Evolutionary conservation across 305 asterid genomes (phyloP), one percentile per base, ranked within the genome.

Genomic region (Ajuga reptans): DNA sequence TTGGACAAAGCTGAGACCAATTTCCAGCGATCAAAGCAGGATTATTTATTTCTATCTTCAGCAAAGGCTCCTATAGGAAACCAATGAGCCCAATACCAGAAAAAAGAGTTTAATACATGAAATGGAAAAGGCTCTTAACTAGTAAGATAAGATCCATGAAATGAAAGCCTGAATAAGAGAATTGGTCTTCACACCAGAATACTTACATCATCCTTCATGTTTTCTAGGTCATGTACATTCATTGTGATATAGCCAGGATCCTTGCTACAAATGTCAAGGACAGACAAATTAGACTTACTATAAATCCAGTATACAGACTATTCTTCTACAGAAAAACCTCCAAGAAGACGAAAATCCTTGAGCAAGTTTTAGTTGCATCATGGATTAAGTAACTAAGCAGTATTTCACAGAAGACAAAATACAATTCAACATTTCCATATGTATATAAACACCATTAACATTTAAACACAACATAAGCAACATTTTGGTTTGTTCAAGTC

Each of bases 1-100:
- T 90, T 72, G 97, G 82, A 75, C 98, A 93, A 72, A 93, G 97
- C 81, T 88, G 98, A 76, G 95, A 83, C 98, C 98, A 93, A 72
- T 93, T 90, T 64, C 97, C 98, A 74, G 94, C 87, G 29, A 90
- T 77, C 86, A 93, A 82, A 74, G 95, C 94, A 72, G 98, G 97
- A 78, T 90, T 84, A 75, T 85, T 86, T 39, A 84, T 81, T 75
- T 89, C 96, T 72, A 85, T 58, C 82, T 87, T 93, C 76, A 93
- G 75, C 81, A 93, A 79, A 62, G 99, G 99, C 83, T 89, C 97
- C 97, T 93, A 72, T 64, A 43, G 51, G 52, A 68, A 67, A 52
- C 57, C 57, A 73, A 68, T 14, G 49, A 39, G 68, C 31, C 21
- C 29, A 33, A 68, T 46, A 41, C 69, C 46, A 55, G 16, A 41